Base-by-base conservation (phyloP, 352 stramenopile species). In the Phytophthora parvispora region DNA sequence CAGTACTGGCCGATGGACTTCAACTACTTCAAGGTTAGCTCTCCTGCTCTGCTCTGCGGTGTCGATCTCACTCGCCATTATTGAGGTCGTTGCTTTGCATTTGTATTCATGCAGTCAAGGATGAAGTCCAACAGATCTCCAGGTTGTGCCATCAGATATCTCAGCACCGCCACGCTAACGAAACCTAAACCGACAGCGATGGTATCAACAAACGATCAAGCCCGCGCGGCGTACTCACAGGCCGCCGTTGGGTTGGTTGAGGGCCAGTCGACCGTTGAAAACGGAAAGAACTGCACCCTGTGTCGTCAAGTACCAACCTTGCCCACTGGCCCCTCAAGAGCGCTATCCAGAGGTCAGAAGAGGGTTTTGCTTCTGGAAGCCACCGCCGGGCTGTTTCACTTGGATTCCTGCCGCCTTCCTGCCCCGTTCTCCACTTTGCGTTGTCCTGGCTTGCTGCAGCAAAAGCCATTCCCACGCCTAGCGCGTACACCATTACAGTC, bases 281-380 rank as follows among this genome's bases (percentile, higher is more conserved):
- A 72, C 59, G 69, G 69, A 64, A 66, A 18, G 24, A 55, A 48
- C 56, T 72, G 42, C 38, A 55, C 47, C 15, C 43, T 38, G 34
- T 71, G 64, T 53, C 56, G 69, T 73, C 63, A 76, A 73, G 63
- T 57, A 69, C 57, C 50, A 27, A 28, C 31, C 54, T 24, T 72
- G 24, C 4, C 55, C 48, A 27, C n/a, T 65, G 62, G 40, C 54
- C 24, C n/a, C 45, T 72, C 51, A 25, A 47, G 40, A 25, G 48
- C n/a, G 20, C n/a, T 38, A 49, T 50, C 34, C 25, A 32, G 31
- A 38, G 15, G 31, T 47, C 43, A 55, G 56, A 67, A 28, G 36
- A 60, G 57, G 36, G 51, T 61, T 59, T 29, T 63, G 20, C 32
- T 31, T 60, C 47, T 52, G 16, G 60, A 56, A 64, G 31, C 43